Base-by-base conservation (phyloP, 1,284 basidiomycete genomes). In the Violaceomyces palustris region DNA sequence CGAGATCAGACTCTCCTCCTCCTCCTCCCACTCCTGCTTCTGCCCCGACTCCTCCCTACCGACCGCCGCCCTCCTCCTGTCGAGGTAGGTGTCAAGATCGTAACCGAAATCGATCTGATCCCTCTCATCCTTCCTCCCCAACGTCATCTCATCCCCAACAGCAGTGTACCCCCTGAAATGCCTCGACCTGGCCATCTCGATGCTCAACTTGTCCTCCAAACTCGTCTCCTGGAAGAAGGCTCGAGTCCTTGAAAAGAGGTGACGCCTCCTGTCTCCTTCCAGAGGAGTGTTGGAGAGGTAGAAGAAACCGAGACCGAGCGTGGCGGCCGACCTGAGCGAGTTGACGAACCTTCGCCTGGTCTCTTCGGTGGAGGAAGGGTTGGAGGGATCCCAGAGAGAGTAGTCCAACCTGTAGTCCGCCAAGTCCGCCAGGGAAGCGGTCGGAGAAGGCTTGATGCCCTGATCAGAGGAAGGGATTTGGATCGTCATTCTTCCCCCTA, bases 161-260 rank as follows among this genome's bases (percentile, higher is more conserved):
- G 50, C 53, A 45, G 58, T 45, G 53, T 58, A 67, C 1, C 65
- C 64, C 8, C 64, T 47, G 28, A 67, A 67, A 17, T 65, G 62
- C 7, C 50, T 41, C 18, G 39, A 46, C 7, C 50, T 39, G 15
- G 56, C 53, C 45, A 67, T 67, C 14, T 45, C 41, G 39, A 67
- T 63, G 22, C 10, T 31, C 18, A 45, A 23, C 1, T 62, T 52
- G 12, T 39, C 35, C 14, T 47, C 32, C n/a, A n/a, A n/a, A n/a
- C n/a, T n/a, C n/a, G n/a, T n/a, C n/a, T n/a, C n/a, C n/a, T n/a
- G n/a, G n/a, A n/a, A n/a, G n/a, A n/a, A n/a, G n/a, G n/a, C n/a
- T n/a, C n/a, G n/a, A n/a, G n/a, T n/a, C n/a, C n/a, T n/a, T n/a
- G n/a, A n/a, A n/a, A n/a, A n/a, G n/a, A n/a, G n/a, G n/a, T n/a